Evolutionary conservation across 345 rosid genomes (phyloP).

Genomic region (Mallotus nudiflorus): DNA sequence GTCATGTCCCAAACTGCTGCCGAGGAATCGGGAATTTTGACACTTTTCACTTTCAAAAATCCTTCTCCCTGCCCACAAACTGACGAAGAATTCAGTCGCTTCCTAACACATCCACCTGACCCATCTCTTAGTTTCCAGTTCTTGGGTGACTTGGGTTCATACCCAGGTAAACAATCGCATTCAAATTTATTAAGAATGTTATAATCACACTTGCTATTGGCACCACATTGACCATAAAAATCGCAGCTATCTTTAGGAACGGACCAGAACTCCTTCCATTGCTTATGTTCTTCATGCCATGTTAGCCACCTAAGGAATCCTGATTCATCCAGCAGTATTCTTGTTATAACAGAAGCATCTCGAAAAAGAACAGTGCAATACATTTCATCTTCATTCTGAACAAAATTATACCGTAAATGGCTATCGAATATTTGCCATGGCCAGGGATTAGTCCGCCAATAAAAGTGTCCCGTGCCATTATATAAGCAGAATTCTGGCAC

Average conservation of each 20-base stretch:
- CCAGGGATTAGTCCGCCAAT: conserved; percentile 9
- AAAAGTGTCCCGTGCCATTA: neutral
- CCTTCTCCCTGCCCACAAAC: no score
- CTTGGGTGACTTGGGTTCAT: neutral
- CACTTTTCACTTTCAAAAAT: no score
- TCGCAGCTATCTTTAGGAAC: no score
- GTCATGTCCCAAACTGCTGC: neutral
- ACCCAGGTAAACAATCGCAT: conserved; percentile 24
- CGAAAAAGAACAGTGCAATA: no score
- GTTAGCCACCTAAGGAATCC: neutral
- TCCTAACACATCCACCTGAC: conserved; percentile 16
- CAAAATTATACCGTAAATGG: neutral
- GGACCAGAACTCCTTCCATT: no score
- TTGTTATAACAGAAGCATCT: neutral
- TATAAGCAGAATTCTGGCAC: neutral
- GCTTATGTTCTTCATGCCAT: conserved; percentile 16
- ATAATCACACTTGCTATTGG: no score
- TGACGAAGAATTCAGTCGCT: no score
- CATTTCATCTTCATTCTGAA: no score
- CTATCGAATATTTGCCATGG: neutral
- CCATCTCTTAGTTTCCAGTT: conserved; percentile 12
- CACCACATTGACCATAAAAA: no score
- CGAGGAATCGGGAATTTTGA: no score
- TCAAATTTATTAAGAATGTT: neutral
- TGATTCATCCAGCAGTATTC: neutral